Evolutionary conservation across 768 basidiomycete species (phyloP).

Genomic region (Rhodotorula diobovata): DNA sequence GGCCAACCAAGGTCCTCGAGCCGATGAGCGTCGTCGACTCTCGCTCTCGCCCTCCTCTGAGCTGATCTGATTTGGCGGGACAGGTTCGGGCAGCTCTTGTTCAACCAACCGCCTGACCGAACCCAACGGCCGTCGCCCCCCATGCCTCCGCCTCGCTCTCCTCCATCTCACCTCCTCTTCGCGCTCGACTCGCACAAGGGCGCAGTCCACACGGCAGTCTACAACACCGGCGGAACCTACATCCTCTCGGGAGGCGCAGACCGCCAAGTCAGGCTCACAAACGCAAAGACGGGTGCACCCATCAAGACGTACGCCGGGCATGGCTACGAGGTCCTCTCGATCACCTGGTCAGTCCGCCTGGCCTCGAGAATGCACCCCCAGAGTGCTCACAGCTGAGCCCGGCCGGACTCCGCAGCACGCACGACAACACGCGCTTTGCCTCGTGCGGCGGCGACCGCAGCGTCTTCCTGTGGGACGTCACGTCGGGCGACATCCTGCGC

Average conservation of each 20-base stretch:
- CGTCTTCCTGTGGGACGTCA: constrained; percentile 94
- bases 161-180: background rate
- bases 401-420: no score
- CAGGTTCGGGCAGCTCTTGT: no score
- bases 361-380: no score
- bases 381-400: no score
- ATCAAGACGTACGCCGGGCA: constrained; percentile 88
- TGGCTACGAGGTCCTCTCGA: constrained; percentile 88
- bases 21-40: no score
- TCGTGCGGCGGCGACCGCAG: constrained; percentile 90
- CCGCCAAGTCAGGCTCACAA: constrained; percentile 83
- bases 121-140: background rate
- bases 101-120: no score
- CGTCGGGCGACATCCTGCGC: constrained; percentile 73
- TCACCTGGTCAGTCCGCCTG: constrained; percentile 70
- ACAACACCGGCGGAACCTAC: constrained; percentile 83
- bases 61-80: no score
- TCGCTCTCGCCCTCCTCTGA: no score
- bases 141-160: background rate
- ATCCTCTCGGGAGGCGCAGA: constrained; percentile 91
- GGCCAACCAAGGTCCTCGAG: no score
- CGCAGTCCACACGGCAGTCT: constrained; percentile 82
- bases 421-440: constrained; percentile 86
- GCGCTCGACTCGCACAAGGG: constrained; percentile 53
- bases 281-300: constrained; percentile 75